phyloP scores from a whole-genome alignment of 177 flowering plant species.

The Vitis hybrid region DNA sequence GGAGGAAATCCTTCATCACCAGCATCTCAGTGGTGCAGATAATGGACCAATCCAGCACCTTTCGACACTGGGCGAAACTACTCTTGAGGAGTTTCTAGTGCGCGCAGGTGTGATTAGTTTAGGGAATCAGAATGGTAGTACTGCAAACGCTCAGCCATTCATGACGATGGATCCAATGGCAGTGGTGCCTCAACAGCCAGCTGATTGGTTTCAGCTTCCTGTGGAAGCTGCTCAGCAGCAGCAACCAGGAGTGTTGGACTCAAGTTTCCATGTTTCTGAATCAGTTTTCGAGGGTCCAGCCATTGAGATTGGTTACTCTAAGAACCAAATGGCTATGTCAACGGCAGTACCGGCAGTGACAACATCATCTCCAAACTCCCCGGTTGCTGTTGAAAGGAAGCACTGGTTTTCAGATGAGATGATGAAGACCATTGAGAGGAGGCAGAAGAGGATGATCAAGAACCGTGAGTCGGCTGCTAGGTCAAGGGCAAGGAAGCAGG shows the following conservation, averaged over 20 bases:
- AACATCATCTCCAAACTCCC: conserved; percentile 23
- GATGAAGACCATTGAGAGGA: conserved; percentile 54
- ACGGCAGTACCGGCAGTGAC: conserved; percentile 20
- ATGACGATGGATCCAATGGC: conserved; percentile 24
- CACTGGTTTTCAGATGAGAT: conserved; percentile 27
- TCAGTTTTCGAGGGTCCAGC: conserved; percentile 25
- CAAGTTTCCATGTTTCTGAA: conserved; percentile 19
- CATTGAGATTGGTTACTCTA: conserved; percentile 27
- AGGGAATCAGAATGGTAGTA: conserved; percentile 10
- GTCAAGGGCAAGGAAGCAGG: conserved; percentile 73
- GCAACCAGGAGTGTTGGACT: conserved; percentile 21
- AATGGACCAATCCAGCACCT: conserved; percentile 14
- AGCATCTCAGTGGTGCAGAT: conserved; percentile 10
- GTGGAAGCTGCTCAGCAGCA: conserved; percentile 25
- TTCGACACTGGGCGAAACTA: conserved; percentile 30
- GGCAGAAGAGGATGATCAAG: conserved; percentile 70
- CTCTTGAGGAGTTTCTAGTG: conserved; percentile 38
- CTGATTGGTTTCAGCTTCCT: conserved; percentile 39
- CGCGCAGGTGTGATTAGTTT: conserved; percentile 30
- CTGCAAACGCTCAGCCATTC: conserved; percentile 13
- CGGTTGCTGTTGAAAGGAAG: conserved; percentile 23
- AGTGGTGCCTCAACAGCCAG: conserved; percentile 10
- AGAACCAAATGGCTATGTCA: conserved; percentile 23
- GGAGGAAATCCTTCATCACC: conserved; percentile 32
- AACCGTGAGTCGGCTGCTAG: conserved; percentile 68